Conservation (phyloP, 169 alveolate species). For the Eimeria necatrix region DNA sequence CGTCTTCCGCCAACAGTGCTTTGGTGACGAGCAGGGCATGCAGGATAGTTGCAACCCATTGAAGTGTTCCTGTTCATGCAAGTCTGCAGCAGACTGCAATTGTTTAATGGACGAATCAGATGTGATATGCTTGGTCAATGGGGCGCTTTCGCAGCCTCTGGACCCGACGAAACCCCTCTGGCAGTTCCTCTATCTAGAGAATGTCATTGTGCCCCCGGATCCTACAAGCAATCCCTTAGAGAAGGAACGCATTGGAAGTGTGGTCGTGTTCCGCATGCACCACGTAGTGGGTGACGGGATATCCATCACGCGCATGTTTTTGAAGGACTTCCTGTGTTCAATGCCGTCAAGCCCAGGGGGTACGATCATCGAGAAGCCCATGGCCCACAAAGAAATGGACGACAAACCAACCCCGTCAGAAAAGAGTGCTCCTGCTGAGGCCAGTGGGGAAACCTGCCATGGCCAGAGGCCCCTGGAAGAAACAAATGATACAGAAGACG, state of each 20-base stretch:
- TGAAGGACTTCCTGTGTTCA: constrained; percentile 55
- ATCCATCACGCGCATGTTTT: constrained; percentile 74
- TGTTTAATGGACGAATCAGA: constrained; percentile 53
- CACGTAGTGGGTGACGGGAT: constrained; percentile 78
- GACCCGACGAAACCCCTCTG: constrained; percentile 73
- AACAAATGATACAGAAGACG: not conserved
- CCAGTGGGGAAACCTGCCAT: not conserved
- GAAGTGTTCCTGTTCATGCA: not conserved
- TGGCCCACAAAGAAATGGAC: not conserved
- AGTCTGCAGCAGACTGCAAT: constrained; percentile 22
- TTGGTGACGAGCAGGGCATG: not conserved
- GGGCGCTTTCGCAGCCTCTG: constrained; percentile 61
- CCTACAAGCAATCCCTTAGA: not conserved
- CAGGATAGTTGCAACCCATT: not conserved
- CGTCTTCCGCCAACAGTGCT: constrained; percentile 13
- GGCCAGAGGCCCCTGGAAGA: too few species aligned
- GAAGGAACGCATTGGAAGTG: constrained; percentile 52
- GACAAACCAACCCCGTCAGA: not conserved
- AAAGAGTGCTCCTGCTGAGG: not conserved
- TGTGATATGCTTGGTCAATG: constrained; percentile 25
- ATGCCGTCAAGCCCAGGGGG: constrained; percentile 28
- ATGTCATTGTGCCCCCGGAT: constrained; percentile 59
- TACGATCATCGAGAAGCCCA: not conserved
- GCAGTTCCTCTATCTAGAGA: constrained; percentile 70
- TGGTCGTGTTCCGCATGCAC: constrained; percentile 73